phyloP scores from a whole-genome alignment of 202 grass and related monocot genomes.

The Dendrocalamus latiflorus region DNA sequence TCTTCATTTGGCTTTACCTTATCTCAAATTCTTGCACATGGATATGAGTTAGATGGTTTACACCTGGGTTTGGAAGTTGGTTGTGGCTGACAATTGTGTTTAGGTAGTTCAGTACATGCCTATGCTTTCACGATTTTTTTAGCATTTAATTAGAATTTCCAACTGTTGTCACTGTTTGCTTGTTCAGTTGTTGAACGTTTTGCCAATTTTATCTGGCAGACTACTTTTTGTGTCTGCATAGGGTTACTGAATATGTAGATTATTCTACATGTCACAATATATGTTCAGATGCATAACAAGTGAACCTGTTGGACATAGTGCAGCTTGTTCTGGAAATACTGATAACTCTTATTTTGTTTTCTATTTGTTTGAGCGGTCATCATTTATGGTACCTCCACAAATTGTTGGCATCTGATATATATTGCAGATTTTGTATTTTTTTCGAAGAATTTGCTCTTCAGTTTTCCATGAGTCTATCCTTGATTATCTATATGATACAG shows the following conservation, averaged over 20 bases:
- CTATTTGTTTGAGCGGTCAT: too few species aligned
- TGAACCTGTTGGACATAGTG: not conserved
- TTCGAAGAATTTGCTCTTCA: too few species aligned
- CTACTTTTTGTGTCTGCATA: not conserved
- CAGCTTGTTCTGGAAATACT: too few species aligned
- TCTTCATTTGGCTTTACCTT: conserved; percentile 15
- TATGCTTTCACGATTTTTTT: not conserved
- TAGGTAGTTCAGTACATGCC: not conserved
- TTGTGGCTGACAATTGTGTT: not conserved
- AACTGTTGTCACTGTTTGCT: not conserved
- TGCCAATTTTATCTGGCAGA: not conserved
- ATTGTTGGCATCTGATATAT: too few species aligned
- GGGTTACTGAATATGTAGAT: not conserved
- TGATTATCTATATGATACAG: too few species aligned
- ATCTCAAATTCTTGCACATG: not conserved
- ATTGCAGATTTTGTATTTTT: too few species aligned
- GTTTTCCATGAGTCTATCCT: too few species aligned
- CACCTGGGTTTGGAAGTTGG: not conserved
- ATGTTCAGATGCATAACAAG: not conserved
- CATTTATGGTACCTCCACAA: too few species aligned
- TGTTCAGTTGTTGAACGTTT: not conserved
- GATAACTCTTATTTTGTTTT: too few species aligned
- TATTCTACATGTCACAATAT: not conserved
- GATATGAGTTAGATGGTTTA: not conserved
- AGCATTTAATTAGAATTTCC: not conserved